Evolutionary conservation across 2,329 filamentous ascomycete species (phyloP), one percentile per base, ranked within the genome.

Genomic region (Diaporthe vaccinii): DNA sequence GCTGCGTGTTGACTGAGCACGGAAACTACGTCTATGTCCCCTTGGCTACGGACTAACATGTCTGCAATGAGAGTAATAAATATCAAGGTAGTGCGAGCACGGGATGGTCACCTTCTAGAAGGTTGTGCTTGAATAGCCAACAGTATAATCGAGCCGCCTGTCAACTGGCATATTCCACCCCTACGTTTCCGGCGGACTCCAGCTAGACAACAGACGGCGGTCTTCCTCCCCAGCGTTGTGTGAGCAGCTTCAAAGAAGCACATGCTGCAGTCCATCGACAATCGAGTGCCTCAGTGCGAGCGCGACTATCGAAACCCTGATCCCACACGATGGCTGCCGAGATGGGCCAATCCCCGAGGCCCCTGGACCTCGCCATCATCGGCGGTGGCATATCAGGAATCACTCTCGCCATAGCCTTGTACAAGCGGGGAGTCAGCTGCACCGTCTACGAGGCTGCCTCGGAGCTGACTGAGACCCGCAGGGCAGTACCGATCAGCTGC

Each of bases 301-400:
- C n/a, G 9, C 25, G 51, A 36, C 10, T 46, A 31, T 55, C 28
- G 20, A 53, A 15, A 17, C 20, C n/a, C 22, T 6, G 6, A 25
- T 20, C 8, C 31, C 3, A n/a, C 31, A 68, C 22, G 46, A 68
- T 68, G 65, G 65, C 65, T n/a, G 46, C 65, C 65, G 65, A 34
- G n/a, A 22, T 31, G 31, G 10, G 31, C 31, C 46, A 39, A 25
- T 8, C 44, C 12, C 44, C 41, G 31, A 79, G 79, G 51, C 79
- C 79, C 8, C 79, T 84, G 71, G 78, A 82, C 67, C 74, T 85
- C 61, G 84, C 84, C 74, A 82, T 85, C 46, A 79, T 85, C 31
- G 88, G 79, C 79, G 86, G 79, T 78, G 87, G 79, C 79, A 87
- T 80, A 76, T 86, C 80, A 74, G 85, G 84, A 15, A 76, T 85